A percentile compares a stretch with the other conserved stretches of the same genome.
Evolutionary conservation across 106 monocot genomes (phyloP).

Genomic region (Dendrobium officinale): DNA sequence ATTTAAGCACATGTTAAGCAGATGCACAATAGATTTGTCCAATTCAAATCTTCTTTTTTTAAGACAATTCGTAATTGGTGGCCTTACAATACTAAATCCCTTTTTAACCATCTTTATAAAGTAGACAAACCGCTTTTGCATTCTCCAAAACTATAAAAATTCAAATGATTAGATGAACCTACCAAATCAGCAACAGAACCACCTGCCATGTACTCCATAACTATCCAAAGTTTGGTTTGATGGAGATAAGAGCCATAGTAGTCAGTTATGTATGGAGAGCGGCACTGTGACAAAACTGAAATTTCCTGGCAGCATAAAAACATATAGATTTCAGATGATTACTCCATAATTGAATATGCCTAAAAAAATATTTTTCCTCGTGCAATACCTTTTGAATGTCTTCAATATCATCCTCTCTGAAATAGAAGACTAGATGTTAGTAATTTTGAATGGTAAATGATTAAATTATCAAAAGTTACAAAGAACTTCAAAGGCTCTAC

Average conservation of each 20-base stretch:
- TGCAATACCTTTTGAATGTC: slow-evolving; percentile 90
- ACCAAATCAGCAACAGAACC: slow-evolving; percentile 94
- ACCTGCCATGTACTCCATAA: slow-evolving; percentile 99
- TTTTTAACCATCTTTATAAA: no score
- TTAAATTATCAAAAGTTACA: not conserved
- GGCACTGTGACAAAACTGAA: slow-evolving; percentile 84
- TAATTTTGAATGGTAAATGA: slow-evolving; percentile 2
- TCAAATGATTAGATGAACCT: slow-evolving; percentile 12
- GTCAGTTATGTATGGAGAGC: slow-evolving; percentile 89
- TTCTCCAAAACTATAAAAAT: no score
- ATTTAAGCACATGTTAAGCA: no score
- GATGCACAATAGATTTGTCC: no score
- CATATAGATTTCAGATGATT: slow-evolving; percentile 3
- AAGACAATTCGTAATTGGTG: no score
- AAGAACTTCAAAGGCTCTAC: not conserved
- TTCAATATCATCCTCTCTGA: slow-evolving; percentile 95
- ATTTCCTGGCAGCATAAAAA: slow-evolving; percentile 64
- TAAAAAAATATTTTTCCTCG: slow-evolving; percentile 2
- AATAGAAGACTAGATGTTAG: slow-evolving; percentile 7
- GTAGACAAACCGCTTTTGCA: no score
- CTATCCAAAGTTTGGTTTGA: slow-evolving; percentile 91
- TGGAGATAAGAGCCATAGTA: slow-evolving; percentile 94
- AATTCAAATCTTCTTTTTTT: no score
- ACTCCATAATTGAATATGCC: not conserved
- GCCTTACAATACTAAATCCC: no score